Conservation (phyloP, 345 rosid genomes). For the Syzygium aqueum region DNA sequence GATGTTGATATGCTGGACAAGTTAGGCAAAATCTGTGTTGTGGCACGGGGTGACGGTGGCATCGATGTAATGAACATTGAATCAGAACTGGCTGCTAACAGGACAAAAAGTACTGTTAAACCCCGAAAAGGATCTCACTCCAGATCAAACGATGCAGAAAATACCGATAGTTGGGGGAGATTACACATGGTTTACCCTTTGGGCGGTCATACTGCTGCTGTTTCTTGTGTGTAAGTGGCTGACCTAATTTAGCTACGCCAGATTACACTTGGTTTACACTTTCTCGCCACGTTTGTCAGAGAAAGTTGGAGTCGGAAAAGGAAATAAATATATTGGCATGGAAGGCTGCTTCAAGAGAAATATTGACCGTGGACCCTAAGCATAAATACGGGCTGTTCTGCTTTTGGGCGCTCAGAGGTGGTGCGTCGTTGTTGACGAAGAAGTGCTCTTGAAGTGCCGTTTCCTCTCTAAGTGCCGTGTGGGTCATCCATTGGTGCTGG, state of each 20-base stretch:
- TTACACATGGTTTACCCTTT: slow-evolving; percentile 65
- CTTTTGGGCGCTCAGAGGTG: no score
- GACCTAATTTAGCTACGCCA: neutral
- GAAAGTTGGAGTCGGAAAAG: no score
- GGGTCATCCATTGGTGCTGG: no score
- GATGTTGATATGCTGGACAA: slow-evolving; percentile 68
- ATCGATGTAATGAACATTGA: slow-evolving; percentile 60
- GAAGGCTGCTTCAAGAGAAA: no score
- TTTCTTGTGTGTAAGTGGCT: slow-evolving; percentile 45
- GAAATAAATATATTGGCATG: no score
- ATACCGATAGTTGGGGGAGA: slow-evolving; percentile 17
- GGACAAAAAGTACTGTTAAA: slow-evolving; percentile 27
- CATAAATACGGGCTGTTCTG: no score
- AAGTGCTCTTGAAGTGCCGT: no score
- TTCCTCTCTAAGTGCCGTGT: no score
- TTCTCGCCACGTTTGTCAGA: no score
- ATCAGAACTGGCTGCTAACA: slow-evolving; percentile 40
- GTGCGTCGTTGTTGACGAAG: no score
- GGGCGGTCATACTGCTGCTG: slow-evolving; percentile 88
- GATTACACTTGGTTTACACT: no score
- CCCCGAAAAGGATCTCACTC: slow-evolving; percentile 49
- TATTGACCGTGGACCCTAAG: no score
- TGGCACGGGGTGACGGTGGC: slow-evolving; percentile 81
- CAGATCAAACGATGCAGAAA: slow-evolving; percentile 19
- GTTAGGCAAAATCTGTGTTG: slow-evolving; percentile 51